Conservation (phyloP, 495 filamentous ascomycete species). For the Xylaria nigripes region DNA sequence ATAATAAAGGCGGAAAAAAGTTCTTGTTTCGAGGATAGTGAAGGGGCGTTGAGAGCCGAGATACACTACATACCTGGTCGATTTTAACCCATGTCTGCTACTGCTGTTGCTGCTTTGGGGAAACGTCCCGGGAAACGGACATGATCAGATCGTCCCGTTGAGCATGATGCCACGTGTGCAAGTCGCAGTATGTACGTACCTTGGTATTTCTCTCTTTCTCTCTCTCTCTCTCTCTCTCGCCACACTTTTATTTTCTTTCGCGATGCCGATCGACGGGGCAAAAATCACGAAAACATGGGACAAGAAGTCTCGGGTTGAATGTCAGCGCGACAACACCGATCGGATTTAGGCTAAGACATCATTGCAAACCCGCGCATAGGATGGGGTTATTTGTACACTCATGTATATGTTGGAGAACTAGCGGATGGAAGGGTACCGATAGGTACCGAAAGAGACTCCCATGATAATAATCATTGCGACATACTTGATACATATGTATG, state of each 20-base stretch:
- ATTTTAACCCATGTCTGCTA: background rate
- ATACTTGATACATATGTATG: too few relatives aligned
- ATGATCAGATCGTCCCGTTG: conserved; percentile 6
- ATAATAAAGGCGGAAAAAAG: background rate
- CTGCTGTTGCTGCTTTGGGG: background rate
- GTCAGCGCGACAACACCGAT: background rate
- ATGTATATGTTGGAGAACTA: background rate
- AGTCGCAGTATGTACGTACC: background rate
- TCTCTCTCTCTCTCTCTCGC: background rate
- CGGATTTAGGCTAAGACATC: background rate
- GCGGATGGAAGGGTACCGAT: background rate
- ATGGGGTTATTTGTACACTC: background rate
- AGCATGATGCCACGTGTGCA: conserved; percentile 10
- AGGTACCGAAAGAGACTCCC: too few relatives aligned
- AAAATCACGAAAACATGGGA: background rate
- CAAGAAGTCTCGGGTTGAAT: background rate
- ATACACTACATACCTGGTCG: background rate
- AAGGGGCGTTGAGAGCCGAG: background rate
- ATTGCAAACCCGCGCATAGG: background rate
- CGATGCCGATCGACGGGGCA: background rate
- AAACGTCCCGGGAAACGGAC: conserved; percentile 5
- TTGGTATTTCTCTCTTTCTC: background rate
- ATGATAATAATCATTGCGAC: too few relatives aligned
- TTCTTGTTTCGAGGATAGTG: background rate
- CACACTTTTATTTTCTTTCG: background rate